Conservation (phyloP, 495 filamentous ascomycete genomes). For the Neurospora sp. region DNA sequence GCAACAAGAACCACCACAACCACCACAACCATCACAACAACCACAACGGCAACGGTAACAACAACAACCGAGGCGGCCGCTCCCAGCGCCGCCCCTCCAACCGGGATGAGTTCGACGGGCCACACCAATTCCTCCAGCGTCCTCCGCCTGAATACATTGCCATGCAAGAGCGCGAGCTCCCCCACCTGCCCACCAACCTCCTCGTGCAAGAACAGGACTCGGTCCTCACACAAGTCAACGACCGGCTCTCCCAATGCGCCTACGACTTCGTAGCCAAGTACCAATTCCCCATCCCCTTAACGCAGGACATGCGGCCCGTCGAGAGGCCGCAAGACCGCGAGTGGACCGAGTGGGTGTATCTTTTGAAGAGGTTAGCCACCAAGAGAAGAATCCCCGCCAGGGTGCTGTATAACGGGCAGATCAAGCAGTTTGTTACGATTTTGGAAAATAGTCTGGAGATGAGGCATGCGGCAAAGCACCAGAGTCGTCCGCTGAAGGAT, state of each 20-base stretch:
- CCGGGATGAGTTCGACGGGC: constrained; percentile 82
- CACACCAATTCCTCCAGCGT: constrained; percentile 64
- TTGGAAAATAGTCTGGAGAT: constrained; percentile 78
- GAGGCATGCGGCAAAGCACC: constrained; percentile 70
- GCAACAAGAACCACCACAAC: constrained; percentile 5
- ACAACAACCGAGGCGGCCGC: constrained; percentile 34
- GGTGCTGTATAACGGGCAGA: constrained; percentile 78
- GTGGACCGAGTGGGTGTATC: constrained; percentile 85
- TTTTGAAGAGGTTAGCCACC: constrained; percentile 75
- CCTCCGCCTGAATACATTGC: constrained; percentile 55
- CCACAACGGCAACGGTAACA: constrained; percentile 33
- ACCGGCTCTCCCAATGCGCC: constrained; percentile 71
- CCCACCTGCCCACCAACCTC: constrained; percentile 71
- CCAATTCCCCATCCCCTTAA: constrained; percentile 74
- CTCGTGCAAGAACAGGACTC: constrained; percentile 74
- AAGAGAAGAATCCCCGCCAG: constrained; percentile 75
- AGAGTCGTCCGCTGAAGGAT: constrained; percentile 75
- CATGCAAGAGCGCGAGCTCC: constrained; percentile 66
- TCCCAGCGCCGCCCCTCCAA: constrained; percentile 66
- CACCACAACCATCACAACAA: not conserved
- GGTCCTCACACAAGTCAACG: constrained; percentile 69
- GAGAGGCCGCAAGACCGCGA: constrained; percentile 70
- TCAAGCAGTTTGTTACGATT: constrained; percentile 77
- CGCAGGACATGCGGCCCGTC: constrained; percentile 70
- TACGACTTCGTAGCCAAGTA: constrained; percentile 86